Evolutionary conservation across 176 grass and related monocot genomes (phyloP), one percentile per base, ranked within the genome.

Genomic region (Lolium multiflorum): DNA sequence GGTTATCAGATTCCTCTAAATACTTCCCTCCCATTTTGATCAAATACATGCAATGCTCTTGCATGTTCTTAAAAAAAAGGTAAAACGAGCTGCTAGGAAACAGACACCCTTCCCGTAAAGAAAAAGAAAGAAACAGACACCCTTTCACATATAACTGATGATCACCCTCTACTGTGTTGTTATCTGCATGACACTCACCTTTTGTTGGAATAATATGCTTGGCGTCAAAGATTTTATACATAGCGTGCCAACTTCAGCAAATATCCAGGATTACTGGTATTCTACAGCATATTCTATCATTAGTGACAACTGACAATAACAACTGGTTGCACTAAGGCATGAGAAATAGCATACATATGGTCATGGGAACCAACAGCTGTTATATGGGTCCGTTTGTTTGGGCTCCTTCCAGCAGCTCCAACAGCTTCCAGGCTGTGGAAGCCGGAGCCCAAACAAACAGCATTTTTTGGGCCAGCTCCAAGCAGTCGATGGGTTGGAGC

Each of bases 131-230:
- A 7, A 63, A 25, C 60, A 63, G 4, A 9, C 22, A 25, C 60
- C 60, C 47, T 24, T 63, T 22, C 41, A 74, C 11, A 49, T 5
- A 22, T 50, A 74, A 51, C 47, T 50, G 46, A 74, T 74, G 22
- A 44, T 26, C 72, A 51, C 7, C 47, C 47, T 28, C 72, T 75
- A 14, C 3, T 51, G 22, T 75, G 52, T 75, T 50, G 22, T 51
- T 52, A 75, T 75, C 47, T 52, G 72, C 72, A 75, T 75, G 72
- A 28, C 46, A 26, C 46, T 75, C 72, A 59, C 37, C 55, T 61
- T 58, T 78, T 22, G 11, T 21, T 14, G 47, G 44, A 81, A 81
- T 49, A 16, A 68, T 35, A 51, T 81, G 46, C 46, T 51, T 38
- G 17, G 0, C 11, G 48, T 67, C 11, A 6, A 67, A 38, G 17